A percentile compares a stretch with the other conserved stretches of the same genome.
Conservation (phyloP, 2,329 filamentous ascomycete genomes). For the Cladosporium sp. region DNA sequence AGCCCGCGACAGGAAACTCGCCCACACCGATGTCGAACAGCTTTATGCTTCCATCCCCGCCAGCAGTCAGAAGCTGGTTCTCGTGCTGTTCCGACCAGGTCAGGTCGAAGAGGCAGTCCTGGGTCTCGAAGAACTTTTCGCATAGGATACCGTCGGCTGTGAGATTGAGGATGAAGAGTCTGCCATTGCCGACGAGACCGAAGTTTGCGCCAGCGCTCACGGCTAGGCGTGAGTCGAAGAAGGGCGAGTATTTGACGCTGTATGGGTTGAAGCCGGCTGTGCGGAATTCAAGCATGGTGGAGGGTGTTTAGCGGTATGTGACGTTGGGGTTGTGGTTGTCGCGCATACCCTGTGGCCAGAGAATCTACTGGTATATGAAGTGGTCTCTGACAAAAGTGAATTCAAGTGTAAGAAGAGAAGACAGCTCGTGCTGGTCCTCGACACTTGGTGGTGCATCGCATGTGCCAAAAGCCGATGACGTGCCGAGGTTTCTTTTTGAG, state of each 20-base stretch:
- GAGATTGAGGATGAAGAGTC: conserved; percentile 79
- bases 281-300: conserved; percentile 84
- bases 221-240: conserved; percentile 91
- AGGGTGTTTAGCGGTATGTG: not conserved
- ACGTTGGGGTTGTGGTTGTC: not conserved
- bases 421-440: not conserved
- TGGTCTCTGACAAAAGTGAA: not conserved
- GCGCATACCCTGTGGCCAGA: not conserved
- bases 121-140: conserved; percentile 91
- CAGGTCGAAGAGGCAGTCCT: conserved; percentile 93
- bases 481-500: conserved; percentile 8
- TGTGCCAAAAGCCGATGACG: conserved; percentile 18
- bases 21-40: conserved; percentile 82
- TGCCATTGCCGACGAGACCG: conserved; percentile 93
- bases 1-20: conserved; percentile 86
- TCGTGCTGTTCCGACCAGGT: conserved; percentile 96
- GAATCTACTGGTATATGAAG: not conserved
- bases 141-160: conserved; percentile 80
- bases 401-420: not conserved
- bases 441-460: not conserved
- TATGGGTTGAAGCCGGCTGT: conserved; percentile 95
- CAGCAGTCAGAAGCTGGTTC: conserved; percentile 85
- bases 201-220: conserved; percentile 93
- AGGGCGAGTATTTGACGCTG: conserved; percentile 96
- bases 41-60: conserved; percentile 91